These are phyloP conservation scores for Leccinellum albellum DNA, from an alignment of 768 basidiomycete genomes.

Conservation along the genomic window DNA sequence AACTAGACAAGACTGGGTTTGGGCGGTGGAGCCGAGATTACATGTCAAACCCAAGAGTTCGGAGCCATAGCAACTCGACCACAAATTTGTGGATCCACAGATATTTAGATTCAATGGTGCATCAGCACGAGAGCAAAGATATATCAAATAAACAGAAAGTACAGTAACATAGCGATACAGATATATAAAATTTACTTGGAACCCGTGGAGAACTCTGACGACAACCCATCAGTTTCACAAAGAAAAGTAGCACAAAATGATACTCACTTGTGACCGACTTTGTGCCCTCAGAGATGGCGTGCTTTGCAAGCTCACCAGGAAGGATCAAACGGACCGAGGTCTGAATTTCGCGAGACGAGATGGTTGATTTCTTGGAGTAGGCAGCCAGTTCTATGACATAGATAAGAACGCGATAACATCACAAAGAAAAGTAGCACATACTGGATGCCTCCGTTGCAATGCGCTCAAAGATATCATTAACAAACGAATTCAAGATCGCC, in stretches of 20 bases:
- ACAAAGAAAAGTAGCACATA: constrained; percentile 30
- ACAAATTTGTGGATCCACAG: background rate
- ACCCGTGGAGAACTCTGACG: constrained; percentile 56
- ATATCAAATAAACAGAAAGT: constrained; percentile 30
- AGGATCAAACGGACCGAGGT: constrained; percentile 80
- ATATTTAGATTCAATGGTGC: background rate
- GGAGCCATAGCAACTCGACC: no score
- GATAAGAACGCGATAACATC: background rate
- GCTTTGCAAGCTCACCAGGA: constrained; percentile 83
- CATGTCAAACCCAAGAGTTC: no score
- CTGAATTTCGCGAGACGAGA: constrained; percentile 89
- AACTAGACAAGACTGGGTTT: background rate
- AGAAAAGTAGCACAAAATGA: background rate
- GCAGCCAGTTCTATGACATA: constrained; percentile 62
- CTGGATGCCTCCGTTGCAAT: constrained; percentile 73
- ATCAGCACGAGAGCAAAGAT: constrained; percentile 13
- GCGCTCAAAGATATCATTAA: constrained; percentile 82
- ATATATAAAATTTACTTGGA: constrained; percentile 42
- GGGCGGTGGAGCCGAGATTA: no score
- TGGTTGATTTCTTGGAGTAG: constrained; percentile 87
- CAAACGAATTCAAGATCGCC: constrained; percentile 81
- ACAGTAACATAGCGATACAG: constrained; percentile 35
- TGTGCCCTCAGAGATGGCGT: constrained; percentile 83
- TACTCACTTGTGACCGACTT: constrained; percentile 66
- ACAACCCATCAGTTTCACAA: constrained; percentile 7